Base-by-base conservation (phyloP, 805 yeast species). In the Kodamaea neixiangensis region DNA sequence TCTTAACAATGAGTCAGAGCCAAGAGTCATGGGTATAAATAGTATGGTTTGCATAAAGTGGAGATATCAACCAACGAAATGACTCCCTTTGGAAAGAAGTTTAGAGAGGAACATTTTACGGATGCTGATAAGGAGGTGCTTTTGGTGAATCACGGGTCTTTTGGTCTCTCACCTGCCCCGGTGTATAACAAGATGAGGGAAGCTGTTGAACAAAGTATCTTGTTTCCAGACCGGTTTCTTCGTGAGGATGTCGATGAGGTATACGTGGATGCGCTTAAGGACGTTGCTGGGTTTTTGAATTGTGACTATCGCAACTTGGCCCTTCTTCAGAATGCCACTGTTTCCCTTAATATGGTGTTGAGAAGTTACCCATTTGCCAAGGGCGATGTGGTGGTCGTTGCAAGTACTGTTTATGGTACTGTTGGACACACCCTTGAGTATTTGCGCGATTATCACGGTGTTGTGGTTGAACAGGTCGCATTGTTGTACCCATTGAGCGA, bases 141-240 rank as follows among this genome's bases (percentile, higher is more conserved):
- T 3, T 79, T 80, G 13, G 75, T 83, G 42, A 86, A 86, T 64
- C 85, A 85, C 61, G 90, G 91, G 5, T 77, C 87, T 0, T 85
- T 65, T 59, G 91, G 90, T 1, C 66, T 77, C 1, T 69, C 78
- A 2, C 87, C 90, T 0, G 66, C 60, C 5, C 66, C 73, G 3
- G 81, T 85, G 1, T 55, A 72, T 19, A 75, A 77, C 1, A 67
- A 64, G 9, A 76, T 66, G 51, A 52, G 64, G 33, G 54, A 65
- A 14, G 51, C 54, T 10, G 57, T 63, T 49, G 55, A 54, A 7
- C 45, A 57, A 9, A 72, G 67, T 47, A 51, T 57, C 21, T 48
- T 53, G 6, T 75, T 68, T 53, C 84, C 89, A 0, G 89, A 85
- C 58, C 55, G 60, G 37, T 82, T 67, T 55, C 56, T 70, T 44